A percentile compares a stretch with the other conserved stretches of the same genome.
phyloP scores from a whole-genome alignment of 2,329 filamentous ascomycete species.

The Periconia digitata region DNA sequence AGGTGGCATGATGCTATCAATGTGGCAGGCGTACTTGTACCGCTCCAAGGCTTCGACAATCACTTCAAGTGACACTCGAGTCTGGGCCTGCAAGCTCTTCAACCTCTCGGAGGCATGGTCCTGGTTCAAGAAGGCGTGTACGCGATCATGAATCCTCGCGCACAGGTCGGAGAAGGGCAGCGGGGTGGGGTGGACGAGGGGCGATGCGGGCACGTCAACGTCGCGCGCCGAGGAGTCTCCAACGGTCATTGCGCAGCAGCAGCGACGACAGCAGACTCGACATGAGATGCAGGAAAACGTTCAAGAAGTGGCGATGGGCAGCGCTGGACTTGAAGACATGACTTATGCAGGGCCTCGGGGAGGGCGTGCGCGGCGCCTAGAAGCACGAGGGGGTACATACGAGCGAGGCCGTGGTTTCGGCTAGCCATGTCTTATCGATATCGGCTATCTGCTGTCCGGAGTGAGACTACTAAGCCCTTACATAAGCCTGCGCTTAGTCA shows the following conservation, averaged over 20 bases:
- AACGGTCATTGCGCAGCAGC: constrained; percentile 41
- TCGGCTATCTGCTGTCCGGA: constrained; percentile 5
- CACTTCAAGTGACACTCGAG: constrained; percentile 69
- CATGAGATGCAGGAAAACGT: constrained; percentile 29
- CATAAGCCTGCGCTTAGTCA: no score
- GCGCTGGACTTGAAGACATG: not conserved
- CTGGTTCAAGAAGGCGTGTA: constrained; percentile 67
- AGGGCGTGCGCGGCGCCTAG: not conserved
- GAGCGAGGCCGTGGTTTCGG: not conserved
- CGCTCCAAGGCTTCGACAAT: constrained; percentile 72
- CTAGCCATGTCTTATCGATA: constrained; percentile 23
- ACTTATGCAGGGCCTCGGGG: not conserved
- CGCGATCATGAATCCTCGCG: constrained; percentile 57
- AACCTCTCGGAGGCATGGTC: constrained; percentile 60
- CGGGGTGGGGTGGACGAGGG: constrained; percentile 45
- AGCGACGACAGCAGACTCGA: constrained; percentile 31
- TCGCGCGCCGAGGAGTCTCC: constrained; percentile 41
- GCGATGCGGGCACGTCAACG: constrained; percentile 23
- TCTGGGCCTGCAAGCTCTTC: constrained; percentile 71
- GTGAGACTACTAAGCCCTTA: no score
- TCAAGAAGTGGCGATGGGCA: not conserved
- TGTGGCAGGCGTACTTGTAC: constrained; percentile 64
- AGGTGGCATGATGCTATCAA: not conserved
- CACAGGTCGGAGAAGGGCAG: constrained; percentile 52
- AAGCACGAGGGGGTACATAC: not conserved